phyloP scores from a whole-genome alignment of 768 basidiomycete genomes.

The Hortiboletus flavorubellus region DNA sequence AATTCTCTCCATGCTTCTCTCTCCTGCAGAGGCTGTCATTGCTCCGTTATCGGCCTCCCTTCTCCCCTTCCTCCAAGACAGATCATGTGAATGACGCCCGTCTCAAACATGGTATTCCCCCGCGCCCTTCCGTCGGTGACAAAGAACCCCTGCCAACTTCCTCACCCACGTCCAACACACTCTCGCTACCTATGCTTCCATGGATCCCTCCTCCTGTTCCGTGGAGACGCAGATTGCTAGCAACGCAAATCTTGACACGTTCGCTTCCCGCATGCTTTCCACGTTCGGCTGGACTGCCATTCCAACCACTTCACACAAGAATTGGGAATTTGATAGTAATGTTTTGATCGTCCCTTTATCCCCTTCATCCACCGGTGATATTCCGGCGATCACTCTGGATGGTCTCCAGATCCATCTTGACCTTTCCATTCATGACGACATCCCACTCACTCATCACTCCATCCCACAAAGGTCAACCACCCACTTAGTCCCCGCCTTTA shows the following conservation, averaged over 20 bases:
- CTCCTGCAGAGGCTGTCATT: slow-evolving; percentile 42
- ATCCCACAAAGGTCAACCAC: slow-evolving; percentile 20
- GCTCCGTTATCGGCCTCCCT: slow-evolving; percentile 28
- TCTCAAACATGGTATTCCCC: slow-evolving; percentile 18
- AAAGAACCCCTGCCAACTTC: slow-evolving; percentile 31
- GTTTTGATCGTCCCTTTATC: slow-evolving; percentile 21
- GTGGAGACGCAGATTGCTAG: slow-evolving; percentile 17
- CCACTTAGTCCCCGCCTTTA: slow-evolving; percentile 23
- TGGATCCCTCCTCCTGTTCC: slow-evolving; percentile 31
- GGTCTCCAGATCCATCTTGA: slow-evolving; percentile 26
- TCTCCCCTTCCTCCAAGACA: slow-evolving; percentile 8
- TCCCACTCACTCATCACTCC: slow-evolving; percentile 18
- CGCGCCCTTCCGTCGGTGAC: slow-evolving; percentile 32
- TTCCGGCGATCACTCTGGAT: slow-evolving; percentile 9
- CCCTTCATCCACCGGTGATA: neutral
- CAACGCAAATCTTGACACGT: slow-evolving; percentile 40
- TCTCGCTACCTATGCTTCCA: slow-evolving; percentile 47
- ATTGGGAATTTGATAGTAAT: slow-evolving; percentile 30
- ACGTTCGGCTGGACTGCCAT: slow-evolving; percentile 40
- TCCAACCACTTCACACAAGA: slow-evolving; percentile 11
- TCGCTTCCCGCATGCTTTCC: slow-evolving; percentile 39
- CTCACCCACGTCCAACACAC: slow-evolving; percentile 39
- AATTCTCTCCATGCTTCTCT: slow-evolving; percentile 43
- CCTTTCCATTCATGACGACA: slow-evolving; percentile 23
- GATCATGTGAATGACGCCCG: slow-evolving; percentile 7